A percentile compares a stretch with the other conserved stretches of the same genome.
phyloP scores from a whole-genome alignment of 805 yeast species.

The Clavispora carvajalis region DNA sequence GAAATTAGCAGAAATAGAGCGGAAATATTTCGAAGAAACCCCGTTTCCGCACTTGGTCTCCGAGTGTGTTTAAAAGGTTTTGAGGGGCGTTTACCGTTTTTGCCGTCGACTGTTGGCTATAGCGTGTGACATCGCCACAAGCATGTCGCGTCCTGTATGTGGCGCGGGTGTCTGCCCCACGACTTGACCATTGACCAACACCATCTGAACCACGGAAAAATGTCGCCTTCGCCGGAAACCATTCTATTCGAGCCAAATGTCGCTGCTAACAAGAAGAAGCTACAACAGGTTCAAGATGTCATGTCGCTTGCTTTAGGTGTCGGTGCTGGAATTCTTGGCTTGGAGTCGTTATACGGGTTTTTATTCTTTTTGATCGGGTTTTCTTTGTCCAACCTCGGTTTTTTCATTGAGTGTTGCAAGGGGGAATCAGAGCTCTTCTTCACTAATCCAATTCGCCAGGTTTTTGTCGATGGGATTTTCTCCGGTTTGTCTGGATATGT shows the following conservation, averaged over 20 bases:
- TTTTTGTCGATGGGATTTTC: conserved; percentile 29
- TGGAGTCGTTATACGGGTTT: conserved; percentile 34
- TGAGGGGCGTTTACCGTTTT: background rate
- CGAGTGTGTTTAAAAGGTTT: background rate
- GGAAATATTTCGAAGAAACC: too few relatives aligned
- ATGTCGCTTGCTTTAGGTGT: conserved; percentile 34
- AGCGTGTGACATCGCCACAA: background rate
- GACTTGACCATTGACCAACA: too few relatives aligned
- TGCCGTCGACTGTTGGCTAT: background rate
- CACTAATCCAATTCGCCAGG: conserved; percentile 26
- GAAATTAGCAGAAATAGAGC: background rate
- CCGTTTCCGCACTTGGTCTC: too few relatives aligned
- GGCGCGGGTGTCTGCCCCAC: too few relatives aligned
- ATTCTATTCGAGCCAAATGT: conserved; percentile 4
- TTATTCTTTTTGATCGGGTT: conserved; percentile 30
- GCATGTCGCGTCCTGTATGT: background rate
- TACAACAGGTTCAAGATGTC: conserved; percentile 32
- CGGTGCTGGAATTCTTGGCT: conserved; percentile 35
- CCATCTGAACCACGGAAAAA: background rate
- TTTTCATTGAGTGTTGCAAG: conserved; percentile 29
- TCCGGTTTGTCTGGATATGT: conserved; percentile 34
- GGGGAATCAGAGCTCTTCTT: conserved; percentile 21
- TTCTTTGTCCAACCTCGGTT: conserved; percentile 25
- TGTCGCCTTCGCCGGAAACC: background rate
- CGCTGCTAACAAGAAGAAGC: conserved; percentile 10